Conservation (phyloP, 2,329 filamentous ascomycete genomes). For the Bipolaris sorokiniana region DNA sequence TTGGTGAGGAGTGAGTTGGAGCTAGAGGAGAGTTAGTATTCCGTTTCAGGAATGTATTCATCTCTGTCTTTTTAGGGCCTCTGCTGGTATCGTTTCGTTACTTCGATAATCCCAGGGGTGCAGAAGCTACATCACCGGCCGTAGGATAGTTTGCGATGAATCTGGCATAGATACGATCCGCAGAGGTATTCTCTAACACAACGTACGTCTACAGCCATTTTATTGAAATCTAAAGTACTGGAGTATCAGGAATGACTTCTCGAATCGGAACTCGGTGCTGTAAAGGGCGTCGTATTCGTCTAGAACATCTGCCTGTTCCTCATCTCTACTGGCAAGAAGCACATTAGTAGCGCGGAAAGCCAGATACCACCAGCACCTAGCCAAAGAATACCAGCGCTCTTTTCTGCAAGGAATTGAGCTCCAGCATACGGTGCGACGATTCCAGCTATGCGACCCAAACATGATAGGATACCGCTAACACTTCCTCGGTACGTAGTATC, state of each 20-base stretch:
- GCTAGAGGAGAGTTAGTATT: no score
- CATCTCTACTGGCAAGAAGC: slow-evolving; percentile 41
- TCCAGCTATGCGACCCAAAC: slow-evolving; percentile 35
- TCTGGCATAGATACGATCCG: neutral
- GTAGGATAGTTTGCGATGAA: neutral
- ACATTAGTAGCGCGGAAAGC: slow-evolving; percentile 37
- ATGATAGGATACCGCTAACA: slow-evolving; percentile 40
- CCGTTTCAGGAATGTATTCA: neutral
- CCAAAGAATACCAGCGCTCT: slow-evolving; percentile 39
- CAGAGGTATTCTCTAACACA: neutral
- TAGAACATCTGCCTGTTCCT: slow-evolving; percentile 41
- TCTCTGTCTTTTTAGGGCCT: no score
- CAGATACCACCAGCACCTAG: slow-evolving; percentile 40
- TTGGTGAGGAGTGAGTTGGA: neutral
- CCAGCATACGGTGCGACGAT: slow-evolving; percentile 40
- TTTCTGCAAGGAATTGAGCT: slow-evolving; percentile 26
- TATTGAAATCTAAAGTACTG: slow-evolving; percentile 15
- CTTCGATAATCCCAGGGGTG: no score
- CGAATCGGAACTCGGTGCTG: neutral
- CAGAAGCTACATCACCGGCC: neutral
- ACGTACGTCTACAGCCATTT: neutral
- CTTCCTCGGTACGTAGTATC: slow-evolving; percentile 39
- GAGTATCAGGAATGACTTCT: neutral
- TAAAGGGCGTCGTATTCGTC: neutral
- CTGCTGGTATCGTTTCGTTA: no score